Evolutionary conservation across 2,329 filamentous ascomycete species (phyloP).

Genomic region (Fusarium sororula): DNA sequence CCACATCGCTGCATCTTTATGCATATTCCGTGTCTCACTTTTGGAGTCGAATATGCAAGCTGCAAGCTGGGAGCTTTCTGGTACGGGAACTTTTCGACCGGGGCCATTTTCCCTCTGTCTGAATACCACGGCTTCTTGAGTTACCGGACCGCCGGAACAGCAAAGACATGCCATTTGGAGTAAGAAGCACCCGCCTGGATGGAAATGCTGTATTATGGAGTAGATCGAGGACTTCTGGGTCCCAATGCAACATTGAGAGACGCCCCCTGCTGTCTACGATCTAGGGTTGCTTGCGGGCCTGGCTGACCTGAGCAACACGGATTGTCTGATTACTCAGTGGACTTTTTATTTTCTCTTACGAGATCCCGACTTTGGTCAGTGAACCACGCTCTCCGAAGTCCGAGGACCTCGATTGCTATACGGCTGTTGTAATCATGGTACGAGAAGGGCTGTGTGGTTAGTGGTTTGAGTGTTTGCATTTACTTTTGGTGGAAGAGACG

Average conservation of each 20-base stretch:
- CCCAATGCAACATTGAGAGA: constrained; percentile 5
- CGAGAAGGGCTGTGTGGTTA: background rate
- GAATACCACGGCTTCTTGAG: background rate
- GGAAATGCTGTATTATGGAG: background rate
- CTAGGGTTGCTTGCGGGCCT: background rate
- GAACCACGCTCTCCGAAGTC: background rate
- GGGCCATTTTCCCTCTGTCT: background rate
- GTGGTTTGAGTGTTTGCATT: background rate
- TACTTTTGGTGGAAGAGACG: background rate
- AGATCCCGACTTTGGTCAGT: background rate
- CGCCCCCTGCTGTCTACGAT: background rate
- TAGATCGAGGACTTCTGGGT: background rate
- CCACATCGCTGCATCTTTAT: constrained; percentile 18
- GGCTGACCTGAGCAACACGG: background rate
- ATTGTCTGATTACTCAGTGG: background rate
- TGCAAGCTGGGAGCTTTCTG: constrained; percentile 19
- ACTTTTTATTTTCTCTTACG: background rate
- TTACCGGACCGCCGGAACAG: constrained; percentile 19
- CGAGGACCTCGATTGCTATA: background rate
- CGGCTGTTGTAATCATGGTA: background rate
- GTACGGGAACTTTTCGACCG: constrained; percentile 25
- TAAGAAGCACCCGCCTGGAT: background rate
- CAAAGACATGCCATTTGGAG: background rate
- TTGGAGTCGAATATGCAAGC: constrained; percentile 19
- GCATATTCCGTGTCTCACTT: constrained; percentile 15